Evolutionary conservation across 2,329 filamentous ascomycete genomes (phyloP), one percentile per base, ranked within the genome.

Genomic region (Monosporascus sp.): DNA sequence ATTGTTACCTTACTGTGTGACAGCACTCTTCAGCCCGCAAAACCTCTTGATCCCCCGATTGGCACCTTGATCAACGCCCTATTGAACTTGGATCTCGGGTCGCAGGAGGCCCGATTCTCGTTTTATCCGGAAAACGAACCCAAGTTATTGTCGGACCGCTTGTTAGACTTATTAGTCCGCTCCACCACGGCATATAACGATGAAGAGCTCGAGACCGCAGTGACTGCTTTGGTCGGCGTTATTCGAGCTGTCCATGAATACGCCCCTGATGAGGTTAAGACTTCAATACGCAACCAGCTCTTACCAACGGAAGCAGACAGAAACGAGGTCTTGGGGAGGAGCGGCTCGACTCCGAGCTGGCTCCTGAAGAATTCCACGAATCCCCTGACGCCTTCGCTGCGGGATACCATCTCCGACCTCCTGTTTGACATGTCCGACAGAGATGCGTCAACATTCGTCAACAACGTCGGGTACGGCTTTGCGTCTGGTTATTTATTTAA

Each of bases 381-480:
- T 16, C 81, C 91, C 0, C 71, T 84, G 44, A 81, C 88, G 0
- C 84, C 89, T 0, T 84, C 86, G 40, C 74, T 96, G 3, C 84
- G 91, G 19, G 84, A 88, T 47, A 82, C 83, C 19, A 87, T 96
- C 50, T 89, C 88, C 0, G 79, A 86, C 31, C 77, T 99, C 24
- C 81, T 97, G 56, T 99, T 95, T 67, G 88, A 95, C 59, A 78
- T 97, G 27, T 96, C 91, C 0, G 87, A 87, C 58, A 88, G 86
- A 62, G 86, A 97, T 62, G 82, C 92, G 0, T 81, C 80, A 17
- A 87, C 79, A 31, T 94, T 97, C 64, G 88, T 97, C 1, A 80
- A 89, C 50, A 97, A 97, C 61, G 89, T 99, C 14, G 94, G 94
- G 0, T 99, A 96, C 66, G 94, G 94, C 0, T 96, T 89, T 65